Base-by-base conservation (phyloP, 805 yeast genomes). In the Lipomyces japonicus region DNA sequence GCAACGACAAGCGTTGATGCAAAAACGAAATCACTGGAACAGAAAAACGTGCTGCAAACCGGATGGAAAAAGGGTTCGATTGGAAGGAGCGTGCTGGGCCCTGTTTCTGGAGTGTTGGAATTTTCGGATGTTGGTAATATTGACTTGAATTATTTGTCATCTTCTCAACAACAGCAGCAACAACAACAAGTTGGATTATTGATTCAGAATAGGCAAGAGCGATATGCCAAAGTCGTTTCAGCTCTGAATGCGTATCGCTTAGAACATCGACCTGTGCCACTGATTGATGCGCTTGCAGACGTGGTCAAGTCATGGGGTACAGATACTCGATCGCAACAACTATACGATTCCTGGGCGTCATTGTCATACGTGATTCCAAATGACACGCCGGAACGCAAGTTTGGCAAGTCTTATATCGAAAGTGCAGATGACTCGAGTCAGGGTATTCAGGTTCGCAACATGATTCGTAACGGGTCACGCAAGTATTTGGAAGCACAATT, bases 401-500 rank as follows among this genome's bases (percentile, higher is more conserved):
- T 66, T 58, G 68, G 66, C n/a, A 60, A 56, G 39, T 65, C 62
- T 26, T 63, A 65, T 41, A 61, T 65, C 55, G 60, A 59, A 19
- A 62, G 62, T 39, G 53, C 57, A 28, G 50, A 50, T 5, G 48
- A 48, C 31, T 51, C 65, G 19, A 59, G 63, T 26, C 71, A 72
- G 18, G 62, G 70, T 0, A 61, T 66, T 38, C 48, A 46, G 31
- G 43, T 69, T 39, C 47, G 77, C 44, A 71, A 71, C 42, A 66
- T 69, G 49, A 75, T 84, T 35, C 76, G 80, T 2, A 59, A 65
- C 12, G 81, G 78, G 51, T 76, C 93, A 14, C 78, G 77, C 59
- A 58, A 65, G 10, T 82, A 77, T 60, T 72, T 91, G 55, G 95
- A 93, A 64, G 65, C 67, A 7, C 97, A 91, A 67, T 91, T 89